A percentile compares a stretch with the other conserved stretches of the same genome.
phyloP scores from a whole-genome alignment of 768 basidiomycete genomes.

The Flagelloscypha sp. region DNA sequence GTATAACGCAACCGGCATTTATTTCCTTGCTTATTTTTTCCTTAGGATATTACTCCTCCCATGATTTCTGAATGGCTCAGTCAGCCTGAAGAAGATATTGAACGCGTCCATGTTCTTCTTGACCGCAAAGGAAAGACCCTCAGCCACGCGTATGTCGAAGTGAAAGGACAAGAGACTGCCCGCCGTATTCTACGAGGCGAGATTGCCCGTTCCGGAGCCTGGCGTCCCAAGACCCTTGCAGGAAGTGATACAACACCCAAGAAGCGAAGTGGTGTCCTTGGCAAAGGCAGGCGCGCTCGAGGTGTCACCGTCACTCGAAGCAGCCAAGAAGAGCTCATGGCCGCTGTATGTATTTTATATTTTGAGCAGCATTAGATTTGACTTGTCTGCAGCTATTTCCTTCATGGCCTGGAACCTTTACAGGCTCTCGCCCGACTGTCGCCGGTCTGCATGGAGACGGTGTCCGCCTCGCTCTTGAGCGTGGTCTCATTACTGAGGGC shows the following conservation, averaged over 20 bases:
- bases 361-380: slow-evolving; percentile 1
- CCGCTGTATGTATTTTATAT: slow-evolving; percentile 42
- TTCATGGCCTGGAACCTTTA: slow-evolving; percentile 69
- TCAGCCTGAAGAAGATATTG: slow-evolving; percentile 49
- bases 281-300: slow-evolving; percentile 68
- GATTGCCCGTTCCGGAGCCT: slow-evolving; percentile 18
- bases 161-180: slow-evolving; percentile 51
- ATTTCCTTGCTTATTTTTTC: slow-evolving; percentile 4
- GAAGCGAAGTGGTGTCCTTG: slow-evolving; percentile 58
- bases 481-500: slow-evolving; percentile 55
- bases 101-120: slow-evolving; percentile 68
- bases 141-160: slow-evolving; percentile 79
- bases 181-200: slow-evolving; percentile 57
- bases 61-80: slow-evolving; percentile 62
- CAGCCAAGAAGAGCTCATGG: slow-evolving; percentile 76
- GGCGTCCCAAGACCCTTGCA: slow-evolving; percentile 18
- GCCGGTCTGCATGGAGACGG: slow-evolving; percentile 51
- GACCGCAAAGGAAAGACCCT: slow-evolving; percentile 78
- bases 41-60: slow-evolving; percentile 76
- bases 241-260: slow-evolving; percentile 23
- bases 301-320: slow-evolving; percentile 80
- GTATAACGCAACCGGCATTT: slow-evolving; percentile 14
- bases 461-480: slow-evolving; percentile 52
- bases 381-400: slow-evolving; percentile 57
- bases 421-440: slow-evolving; percentile 59